Conservation (phyloP, 2,329 filamentous ascomycete genomes). For the Akanthomyces uredinophilus region DNA sequence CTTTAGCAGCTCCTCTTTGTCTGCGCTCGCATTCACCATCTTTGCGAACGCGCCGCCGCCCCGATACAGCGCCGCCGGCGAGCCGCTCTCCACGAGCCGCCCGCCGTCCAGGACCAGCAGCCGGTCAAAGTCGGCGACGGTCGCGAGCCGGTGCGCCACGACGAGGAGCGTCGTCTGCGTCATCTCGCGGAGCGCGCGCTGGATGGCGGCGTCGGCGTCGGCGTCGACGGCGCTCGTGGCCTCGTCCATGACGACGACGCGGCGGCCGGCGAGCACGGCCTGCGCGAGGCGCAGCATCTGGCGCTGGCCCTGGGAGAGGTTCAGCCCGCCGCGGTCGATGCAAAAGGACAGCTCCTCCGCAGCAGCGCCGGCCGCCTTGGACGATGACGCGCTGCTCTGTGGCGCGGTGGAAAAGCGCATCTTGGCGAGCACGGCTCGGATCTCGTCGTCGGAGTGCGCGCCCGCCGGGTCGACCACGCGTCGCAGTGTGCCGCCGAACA, state of each 20-base stretch:
- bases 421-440: constrained; percentile 57
- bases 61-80: constrained; percentile 50
- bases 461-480: constrained; percentile 66
- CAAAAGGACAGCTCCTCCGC: neutral
- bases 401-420: constrained; percentile 50
- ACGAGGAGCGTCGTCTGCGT: constrained; percentile 55
- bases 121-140: constrained; percentile 63
- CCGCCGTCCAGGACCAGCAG: constrained; percentile 61
- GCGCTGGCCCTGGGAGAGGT: constrained; percentile 62
- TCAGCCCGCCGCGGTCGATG: constrained; percentile 16
- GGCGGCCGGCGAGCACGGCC: constrained; percentile 52
- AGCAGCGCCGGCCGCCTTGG: no score
- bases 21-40: neutral
- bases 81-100: constrained; percentile 55
- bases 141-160: constrained; percentile 63
- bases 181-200: constrained; percentile 47
- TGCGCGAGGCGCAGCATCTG: constrained; percentile 63
- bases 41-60: constrained; percentile 23
- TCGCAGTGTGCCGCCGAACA: constrained; percentile 67
- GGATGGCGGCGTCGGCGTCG: constrained; percentile 62
- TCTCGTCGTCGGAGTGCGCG: constrained; percentile 56
- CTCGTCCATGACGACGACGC: constrained; percentile 67
- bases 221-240: constrained; percentile 36
- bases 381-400: neutral
- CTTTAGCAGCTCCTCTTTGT: neutral